A percentile compares a stretch with the other conserved stretches of the same genome.
These are phyloP conservation scores for Striga asiatica DNA, from an alignment of 257 asterid species.

Conservation along the genomic window DNA sequence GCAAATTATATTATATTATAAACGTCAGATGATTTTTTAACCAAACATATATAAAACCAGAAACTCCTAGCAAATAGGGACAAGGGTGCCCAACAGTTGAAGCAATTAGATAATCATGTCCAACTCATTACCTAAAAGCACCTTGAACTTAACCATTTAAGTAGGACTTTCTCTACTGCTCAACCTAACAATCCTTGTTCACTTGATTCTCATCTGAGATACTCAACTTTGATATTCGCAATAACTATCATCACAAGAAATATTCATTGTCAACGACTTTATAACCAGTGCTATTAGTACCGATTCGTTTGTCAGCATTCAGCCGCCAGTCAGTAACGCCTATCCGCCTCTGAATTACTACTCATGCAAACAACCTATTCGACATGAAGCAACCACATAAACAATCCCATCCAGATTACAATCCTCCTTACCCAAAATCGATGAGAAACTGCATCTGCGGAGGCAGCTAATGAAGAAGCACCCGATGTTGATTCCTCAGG, in stretches of 20 bases:
- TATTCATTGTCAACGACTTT: not conserved
- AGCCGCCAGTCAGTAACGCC: not conserved
- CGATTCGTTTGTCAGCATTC: not conserved
- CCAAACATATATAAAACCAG: not conserved
- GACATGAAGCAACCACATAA: not conserved
- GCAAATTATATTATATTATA: not conserved
- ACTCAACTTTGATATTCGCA: no score
- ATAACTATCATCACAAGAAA: not conserved
- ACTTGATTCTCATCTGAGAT: not conserved
- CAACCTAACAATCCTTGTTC: not conserved
- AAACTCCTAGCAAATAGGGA: not conserved
- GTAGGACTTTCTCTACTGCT: not conserved
- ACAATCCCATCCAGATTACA: not conserved
- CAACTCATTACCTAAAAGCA: not conserved
- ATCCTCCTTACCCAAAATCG: conserved; percentile 68
- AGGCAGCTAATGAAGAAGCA: conserved; percentile 29
- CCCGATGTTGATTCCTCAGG: conserved; percentile 38
- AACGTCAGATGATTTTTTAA: not conserved
- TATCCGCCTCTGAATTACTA: not conserved
- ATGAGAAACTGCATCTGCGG: conserved; percentile 67
- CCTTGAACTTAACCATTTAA: not conserved
- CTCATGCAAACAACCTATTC: not conserved
- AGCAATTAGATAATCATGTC: not conserved
- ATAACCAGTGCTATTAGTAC: not conserved
- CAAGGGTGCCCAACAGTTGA: not conserved